phyloP scores from a whole-genome alignment of 768 basidiomycete species.

The Auricularia sp. region DNA sequence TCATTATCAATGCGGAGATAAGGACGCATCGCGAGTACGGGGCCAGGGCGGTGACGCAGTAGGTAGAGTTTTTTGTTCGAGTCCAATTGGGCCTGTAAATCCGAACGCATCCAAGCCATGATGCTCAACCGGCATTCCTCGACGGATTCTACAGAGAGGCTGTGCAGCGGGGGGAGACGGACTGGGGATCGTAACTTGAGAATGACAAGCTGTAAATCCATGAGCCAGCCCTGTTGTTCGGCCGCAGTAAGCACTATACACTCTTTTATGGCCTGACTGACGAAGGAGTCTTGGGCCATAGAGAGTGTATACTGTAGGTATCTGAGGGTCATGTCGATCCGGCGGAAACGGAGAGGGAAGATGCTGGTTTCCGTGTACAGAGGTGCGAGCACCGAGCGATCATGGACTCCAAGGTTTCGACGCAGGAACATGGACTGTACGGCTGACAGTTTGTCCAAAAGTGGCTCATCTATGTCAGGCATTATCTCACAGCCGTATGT shows the following conservation, averaged over 20 bases:
- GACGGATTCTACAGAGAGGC: no score
- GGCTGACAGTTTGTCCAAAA: slow-evolving; percentile 1
- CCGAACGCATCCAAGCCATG: no score
- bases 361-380: slow-evolving; percentile 9
- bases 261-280: neutral
- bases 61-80: no score
- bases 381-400: neutral
- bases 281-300: neutral
- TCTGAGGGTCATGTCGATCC: slow-evolving; percentile 11
- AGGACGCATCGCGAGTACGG: neutral
- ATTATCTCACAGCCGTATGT: slow-evolving; percentile 15
- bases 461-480: slow-evolving; percentile 8
- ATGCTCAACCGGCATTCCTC: no score
- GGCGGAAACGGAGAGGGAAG: slow-evolving; percentile 5
- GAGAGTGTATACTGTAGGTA: slow-evolving; percentile 12
- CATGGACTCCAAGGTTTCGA: slow-evolving; percentile 3
- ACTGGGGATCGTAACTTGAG: neutral
- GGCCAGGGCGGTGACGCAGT: no score
- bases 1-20: neutral
- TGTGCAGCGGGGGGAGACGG: no score
- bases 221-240: neutral
- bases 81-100: no score
- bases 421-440: slow-evolving; percentile 11
- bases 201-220: neutral
- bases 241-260: neutral